phyloP scores from a whole-genome alignment of 208 protist genomes.

The Crithidia expoeki region DNA sequence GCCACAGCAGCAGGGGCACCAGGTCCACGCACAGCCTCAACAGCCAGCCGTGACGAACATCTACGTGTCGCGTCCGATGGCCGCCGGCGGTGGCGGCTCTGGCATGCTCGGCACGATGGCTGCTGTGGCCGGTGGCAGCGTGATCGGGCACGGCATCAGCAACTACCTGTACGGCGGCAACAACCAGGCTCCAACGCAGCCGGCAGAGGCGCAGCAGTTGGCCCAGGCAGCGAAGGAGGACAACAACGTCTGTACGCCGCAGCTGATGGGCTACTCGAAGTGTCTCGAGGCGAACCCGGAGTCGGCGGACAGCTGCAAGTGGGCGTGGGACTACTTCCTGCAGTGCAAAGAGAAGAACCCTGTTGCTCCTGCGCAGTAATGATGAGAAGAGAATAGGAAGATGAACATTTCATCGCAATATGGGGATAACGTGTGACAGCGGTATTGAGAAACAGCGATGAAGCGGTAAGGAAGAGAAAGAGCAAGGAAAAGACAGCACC shows the following conservation, averaged over 20 bases:
- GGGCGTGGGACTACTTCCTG: conserved; percentile 89
- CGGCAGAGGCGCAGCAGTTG: conserved; percentile 83
- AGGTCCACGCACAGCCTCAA: conserved; percentile 20
- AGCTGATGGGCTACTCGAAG: conserved; percentile 82
- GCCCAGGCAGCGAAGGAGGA: conserved; percentile 65
- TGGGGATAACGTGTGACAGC: too few relatives aligned
- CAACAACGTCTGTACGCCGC: conserved; percentile 61
- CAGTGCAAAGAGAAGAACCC: conserved; percentile 70
- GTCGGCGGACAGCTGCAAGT: conserved; percentile 74
- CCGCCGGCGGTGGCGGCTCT: conserved; percentile 48
- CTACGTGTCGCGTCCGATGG: conserved; percentile 63
- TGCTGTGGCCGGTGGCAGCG: conserved; percentile 80
- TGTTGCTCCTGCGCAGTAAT: conserved; percentile 7
- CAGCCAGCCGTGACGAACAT: conserved; percentile 76
- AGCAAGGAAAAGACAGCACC: too few relatives aligned
- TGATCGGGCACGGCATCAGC: conserved; percentile 87
- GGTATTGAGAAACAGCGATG: too few relatives aligned
- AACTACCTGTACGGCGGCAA: conserved; percentile 81
- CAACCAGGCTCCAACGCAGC: conserved; percentile 74
- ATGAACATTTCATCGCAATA: background rate
- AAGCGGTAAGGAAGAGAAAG: too few relatives aligned
- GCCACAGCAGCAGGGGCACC: too few relatives aligned
- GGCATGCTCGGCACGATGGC: conserved; percentile 87
- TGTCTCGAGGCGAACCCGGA: conserved; percentile 79
- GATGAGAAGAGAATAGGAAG: background rate